phyloP scores from a whole-genome alignment of 2,329 filamentous ascomycete species.

The Neospermospora avenae region DNA sequence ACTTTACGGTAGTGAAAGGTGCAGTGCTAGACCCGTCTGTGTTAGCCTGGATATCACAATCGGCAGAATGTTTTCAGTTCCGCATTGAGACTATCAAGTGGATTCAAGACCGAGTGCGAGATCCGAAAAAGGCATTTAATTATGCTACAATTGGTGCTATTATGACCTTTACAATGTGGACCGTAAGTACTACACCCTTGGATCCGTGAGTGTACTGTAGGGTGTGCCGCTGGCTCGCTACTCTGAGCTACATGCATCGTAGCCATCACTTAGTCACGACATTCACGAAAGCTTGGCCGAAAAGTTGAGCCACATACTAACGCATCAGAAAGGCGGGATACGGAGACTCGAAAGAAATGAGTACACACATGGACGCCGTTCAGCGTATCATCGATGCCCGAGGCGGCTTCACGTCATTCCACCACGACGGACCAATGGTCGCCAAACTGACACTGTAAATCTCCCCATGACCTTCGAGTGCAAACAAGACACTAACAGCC shows the following conservation, averaged over 20 bases:
- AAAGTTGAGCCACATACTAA: not conserved
- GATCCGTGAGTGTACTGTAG: too few relatives aligned
- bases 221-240: not conserved
- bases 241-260: not conserved
- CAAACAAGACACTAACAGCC: not conserved
- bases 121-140: conserved; percentile 6
- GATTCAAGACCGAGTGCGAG: conserved; percentile 14
- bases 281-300: not conserved
- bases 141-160: conserved; percentile 19
- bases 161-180: conserved; percentile 23
- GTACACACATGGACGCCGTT: conserved; percentile 19
- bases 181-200: conserved; percentile 10
- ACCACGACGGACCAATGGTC: conserved; percentile 9
- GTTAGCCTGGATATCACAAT: conserved; percentile 17
- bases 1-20: conserved; percentile 12
- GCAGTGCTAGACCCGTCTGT: conserved; percentile 12
- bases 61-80: conserved; percentile 18
- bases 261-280: conserved; percentile 4
- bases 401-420: conserved; percentile 14
- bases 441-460: conserved; percentile 18
- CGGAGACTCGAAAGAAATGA: conserved; percentile 15
- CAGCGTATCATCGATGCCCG: conserved; percentile 15
- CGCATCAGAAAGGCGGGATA: conserved; percentile 16
- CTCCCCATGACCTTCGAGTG: not conserved
- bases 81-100: conserved; percentile 19